A percentile compares a stretch with the other conserved stretches of the same genome.
These are phyloP conservation scores for Xylaria scruposa DNA, from an alignment of 495 filamentous ascomycete genomes.

Conservation along the genomic window DNA sequence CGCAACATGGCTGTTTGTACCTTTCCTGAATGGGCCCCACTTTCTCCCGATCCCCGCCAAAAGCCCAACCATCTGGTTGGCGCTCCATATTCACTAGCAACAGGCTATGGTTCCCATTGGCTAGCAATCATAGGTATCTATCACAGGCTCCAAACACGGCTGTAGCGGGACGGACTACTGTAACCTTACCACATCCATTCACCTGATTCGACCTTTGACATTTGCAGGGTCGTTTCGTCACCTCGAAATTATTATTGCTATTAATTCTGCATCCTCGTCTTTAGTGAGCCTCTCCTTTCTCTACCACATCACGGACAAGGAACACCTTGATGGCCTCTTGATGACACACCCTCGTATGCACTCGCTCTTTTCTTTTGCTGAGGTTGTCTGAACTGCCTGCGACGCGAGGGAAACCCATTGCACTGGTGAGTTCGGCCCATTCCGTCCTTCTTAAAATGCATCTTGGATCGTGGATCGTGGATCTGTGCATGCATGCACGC, in stretches of 20 bases:
- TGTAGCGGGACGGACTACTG: slow-evolving; percentile 21
- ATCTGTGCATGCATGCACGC: slow-evolving; percentile 22
- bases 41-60: slow-evolving; percentile 12
- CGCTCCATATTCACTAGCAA: slow-evolving; percentile 16
- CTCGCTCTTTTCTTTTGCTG: not conserved
- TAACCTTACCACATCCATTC: slow-evolving; percentile 22
- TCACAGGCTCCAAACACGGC: not conserved
- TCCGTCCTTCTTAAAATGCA: not conserved
- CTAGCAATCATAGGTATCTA: not conserved
- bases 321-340: slow-evolving; percentile 7
- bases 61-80: slow-evolving; percentile 8
- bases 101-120: slow-evolving; percentile 6
- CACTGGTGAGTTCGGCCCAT: slow-evolving; percentile 20
- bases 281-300: slow-evolving; percentile 16
- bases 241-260: slow-evolving; percentile 28
- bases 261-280: slow-evolving; percentile 26
- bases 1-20: not conserved
- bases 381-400: slow-evolving; percentile 2
- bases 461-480: slow-evolving; percentile 23
- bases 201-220: slow-evolving; percentile 24
- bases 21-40: not conserved
- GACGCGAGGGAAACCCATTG: slow-evolving; percentile 12
- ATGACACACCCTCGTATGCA: not conserved
- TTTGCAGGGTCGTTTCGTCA: slow-evolving; percentile 29
- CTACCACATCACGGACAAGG: slow-evolving; percentile 6